Conservation (phyloP, 176 grass and related monocot species). For the Oryza longistaminata region DNA sequence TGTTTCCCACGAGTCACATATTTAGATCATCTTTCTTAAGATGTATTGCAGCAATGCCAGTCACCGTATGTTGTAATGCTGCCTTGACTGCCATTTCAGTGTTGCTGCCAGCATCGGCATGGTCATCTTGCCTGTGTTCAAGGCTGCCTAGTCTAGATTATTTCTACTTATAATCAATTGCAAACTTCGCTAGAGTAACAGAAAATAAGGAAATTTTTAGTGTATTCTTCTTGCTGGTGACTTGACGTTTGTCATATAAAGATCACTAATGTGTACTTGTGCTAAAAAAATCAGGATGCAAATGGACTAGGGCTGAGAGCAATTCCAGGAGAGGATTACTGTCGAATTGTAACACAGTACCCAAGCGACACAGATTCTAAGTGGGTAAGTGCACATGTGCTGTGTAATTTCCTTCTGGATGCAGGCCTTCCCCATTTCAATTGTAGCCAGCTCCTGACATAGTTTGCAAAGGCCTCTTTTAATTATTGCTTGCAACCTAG, state of each 20-base stretch:
- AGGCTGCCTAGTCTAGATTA: too few relatives aligned
- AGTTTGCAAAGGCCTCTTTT: background rate
- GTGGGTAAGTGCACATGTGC: conserved; percentile 58
- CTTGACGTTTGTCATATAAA: conserved; percentile 7
- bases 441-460: background rate
- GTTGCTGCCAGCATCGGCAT: too few relatives aligned
- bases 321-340: conserved; percentile 50
- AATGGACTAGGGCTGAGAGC: conserved; percentile 85
- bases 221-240: background rate
- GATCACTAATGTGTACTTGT: background rate
- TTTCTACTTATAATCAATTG: too few relatives aligned
- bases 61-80: too few relatives aligned
- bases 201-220: background rate
- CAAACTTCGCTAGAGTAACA: too few relatives aligned
- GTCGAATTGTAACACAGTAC: conserved; percentile 67
- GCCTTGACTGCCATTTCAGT: too few relatives aligned
- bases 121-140: too few relatives aligned
- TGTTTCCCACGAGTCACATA: too few relatives aligned
- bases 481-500: background rate
- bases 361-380: conserved; percentile 74
- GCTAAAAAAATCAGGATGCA: conserved; percentile 53
- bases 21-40: too few relatives aligned
- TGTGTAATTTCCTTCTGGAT: background rate
- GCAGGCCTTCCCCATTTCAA: background rate
- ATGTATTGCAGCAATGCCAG: too few relatives aligned